These are phyloP conservation scores for Nannochloropsis salina DNA, from an alignment of 108 stramenopile genomes.

Conservation along the genomic window DNA sequence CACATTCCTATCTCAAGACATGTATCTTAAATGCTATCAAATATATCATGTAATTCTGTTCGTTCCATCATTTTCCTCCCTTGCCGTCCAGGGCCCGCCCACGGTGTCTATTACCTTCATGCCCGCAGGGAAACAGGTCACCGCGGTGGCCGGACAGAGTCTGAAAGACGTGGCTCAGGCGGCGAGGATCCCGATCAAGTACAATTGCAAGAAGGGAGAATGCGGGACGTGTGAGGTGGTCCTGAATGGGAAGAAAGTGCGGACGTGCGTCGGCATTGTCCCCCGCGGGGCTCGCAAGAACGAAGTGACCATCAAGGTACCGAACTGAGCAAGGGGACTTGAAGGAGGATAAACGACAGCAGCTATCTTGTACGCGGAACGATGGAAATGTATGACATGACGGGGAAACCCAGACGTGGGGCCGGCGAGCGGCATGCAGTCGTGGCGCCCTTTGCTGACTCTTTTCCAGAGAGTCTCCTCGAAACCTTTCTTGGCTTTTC, in stretches of 20 bases:
- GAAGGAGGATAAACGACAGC: background rate
- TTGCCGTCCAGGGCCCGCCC: background rate
- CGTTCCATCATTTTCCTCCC: background rate
- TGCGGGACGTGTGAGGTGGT: constrained; percentile 78
- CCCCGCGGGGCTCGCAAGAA: constrained; percentile 12
- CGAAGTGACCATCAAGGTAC: constrained; percentile 14
- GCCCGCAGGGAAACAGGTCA: constrained; percentile 4
- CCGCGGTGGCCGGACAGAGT: constrained; percentile 25
- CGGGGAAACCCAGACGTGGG: too few relatives aligned
- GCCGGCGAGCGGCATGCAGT: too few relatives aligned
- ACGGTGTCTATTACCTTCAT: constrained; percentile 17
- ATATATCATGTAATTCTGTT: too few relatives aligned
- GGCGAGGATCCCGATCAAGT: constrained; percentile 57
- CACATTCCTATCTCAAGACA: too few relatives aligned
- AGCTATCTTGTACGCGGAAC: background rate
- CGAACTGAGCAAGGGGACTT: background rate
- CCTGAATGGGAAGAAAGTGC: constrained; percentile 71
- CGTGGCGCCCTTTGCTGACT: too few relatives aligned
- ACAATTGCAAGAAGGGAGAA: constrained; percentile 85
- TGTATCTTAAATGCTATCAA: too few relatives aligned
- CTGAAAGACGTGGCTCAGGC: constrained; percentile 23
- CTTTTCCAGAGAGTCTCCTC: too few relatives aligned
- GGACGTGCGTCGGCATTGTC: constrained; percentile 59
- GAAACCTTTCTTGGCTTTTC: too few relatives aligned
- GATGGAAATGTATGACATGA: too few relatives aligned